phyloP scores from a whole-genome alignment of 2,329 filamentous ascomycete genomes.

The Neonectria coccinea region DNA sequence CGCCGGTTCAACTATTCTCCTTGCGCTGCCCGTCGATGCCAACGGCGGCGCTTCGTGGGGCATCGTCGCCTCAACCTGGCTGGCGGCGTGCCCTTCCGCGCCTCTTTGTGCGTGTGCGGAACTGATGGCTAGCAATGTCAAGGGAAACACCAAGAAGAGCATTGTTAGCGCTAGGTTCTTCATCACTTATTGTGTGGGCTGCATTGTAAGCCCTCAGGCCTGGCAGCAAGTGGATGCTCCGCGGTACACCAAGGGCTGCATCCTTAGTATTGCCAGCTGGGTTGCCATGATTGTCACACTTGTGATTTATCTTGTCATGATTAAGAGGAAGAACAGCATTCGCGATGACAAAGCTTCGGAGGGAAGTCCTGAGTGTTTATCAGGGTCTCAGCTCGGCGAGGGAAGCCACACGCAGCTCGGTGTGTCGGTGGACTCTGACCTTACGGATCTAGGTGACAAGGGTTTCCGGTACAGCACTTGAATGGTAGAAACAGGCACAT shows the following conservation, averaged over 20 bases:
- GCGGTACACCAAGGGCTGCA: slow-evolving; percentile 38
- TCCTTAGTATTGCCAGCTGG: slow-evolving; percentile 38
- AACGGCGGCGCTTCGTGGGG: slow-evolving; percentile 34
- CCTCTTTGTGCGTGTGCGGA: slow-evolving; percentile 35
- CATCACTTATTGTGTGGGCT: slow-evolving; percentile 43
- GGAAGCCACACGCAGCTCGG: slow-evolving; percentile 23
- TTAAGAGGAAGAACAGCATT: slow-evolving; percentile 24
- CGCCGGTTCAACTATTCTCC: slow-evolving; percentile 27
- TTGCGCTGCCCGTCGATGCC: slow-evolving; percentile 30
- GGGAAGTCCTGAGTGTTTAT: slow-evolving; percentile 14
- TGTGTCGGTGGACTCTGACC: slow-evolving; percentile 32
- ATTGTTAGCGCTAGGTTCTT: slow-evolving; percentile 43
- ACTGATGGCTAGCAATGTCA: slow-evolving; percentile 46
- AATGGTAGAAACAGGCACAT: background rate
- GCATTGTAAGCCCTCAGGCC: slow-evolving; percentile 41
- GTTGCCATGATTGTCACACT: slow-evolving; percentile 27
- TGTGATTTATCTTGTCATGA: slow-evolving; percentile 15
- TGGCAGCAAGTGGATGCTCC: slow-evolving; percentile 41
- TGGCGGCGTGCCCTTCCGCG: slow-evolving; percentile 36
- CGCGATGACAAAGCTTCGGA: slow-evolving; percentile 29
- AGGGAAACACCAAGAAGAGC: slow-evolving; percentile 48
- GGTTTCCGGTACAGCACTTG: slow-evolving; percentile 42
- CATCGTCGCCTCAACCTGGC: slow-evolving; percentile 43
- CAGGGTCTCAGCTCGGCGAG: slow-evolving; percentile 11
- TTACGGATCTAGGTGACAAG: slow-evolving; percentile 43